Percentiles rank a stretch among this genome's conserved stretches.
Conservation (phyloP, 2,329 filamentous ascomycete genomes). For the Pseudocercospora cruenta region DNA sequence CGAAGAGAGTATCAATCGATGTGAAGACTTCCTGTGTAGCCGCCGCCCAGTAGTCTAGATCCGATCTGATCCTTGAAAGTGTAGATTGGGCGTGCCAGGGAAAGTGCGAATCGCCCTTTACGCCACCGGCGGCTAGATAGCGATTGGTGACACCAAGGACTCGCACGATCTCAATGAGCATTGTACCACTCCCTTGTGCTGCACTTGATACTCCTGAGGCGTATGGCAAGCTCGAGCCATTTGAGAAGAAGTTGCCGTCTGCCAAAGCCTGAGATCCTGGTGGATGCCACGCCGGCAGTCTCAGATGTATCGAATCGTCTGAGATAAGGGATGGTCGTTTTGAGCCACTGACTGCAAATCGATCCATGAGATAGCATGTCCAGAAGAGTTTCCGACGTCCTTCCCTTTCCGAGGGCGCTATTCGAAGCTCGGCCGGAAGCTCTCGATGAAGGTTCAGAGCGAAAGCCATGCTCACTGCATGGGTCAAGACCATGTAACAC, state of each 20-base stretch:
- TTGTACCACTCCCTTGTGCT: slow-evolving; percentile 73
- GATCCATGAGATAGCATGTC: slow-evolving; percentile 84
- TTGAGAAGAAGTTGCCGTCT: slow-evolving; percentile 81
- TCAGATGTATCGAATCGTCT: slow-evolving; percentile 74
- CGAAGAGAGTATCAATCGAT: slow-evolving; percentile 74
- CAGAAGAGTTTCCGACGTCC: slow-evolving; percentile 81
- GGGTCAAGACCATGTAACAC: slow-evolving; percentile 84
- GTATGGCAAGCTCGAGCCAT: slow-evolving; percentile 68
- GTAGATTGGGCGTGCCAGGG: slow-evolving; percentile 88
- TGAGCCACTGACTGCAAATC: slow-evolving; percentile 80
- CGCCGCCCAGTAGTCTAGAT: slow-evolving; percentile 82
- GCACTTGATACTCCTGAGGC: slow-evolving; percentile 57
- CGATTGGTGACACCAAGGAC: slow-evolving; percentile 82
- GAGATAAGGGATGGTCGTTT: slow-evolving; percentile 78
- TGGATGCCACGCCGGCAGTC: slow-evolving; percentile 74
- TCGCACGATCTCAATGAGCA: slow-evolving; percentile 82
- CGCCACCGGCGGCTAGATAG: slow-evolving; percentile 81
- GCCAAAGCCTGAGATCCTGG: slow-evolving; percentile 63
- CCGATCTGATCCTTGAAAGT: slow-evolving; percentile 81
- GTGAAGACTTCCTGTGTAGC: slow-evolving; percentile 79
- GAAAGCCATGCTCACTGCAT: slow-evolving; percentile 78
- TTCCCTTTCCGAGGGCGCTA: slow-evolving; percentile 72
- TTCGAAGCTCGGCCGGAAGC: slow-evolving; percentile 63
- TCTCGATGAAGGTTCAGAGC: slow-evolving; percentile 82
- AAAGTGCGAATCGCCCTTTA: slow-evolving; percentile 87